phyloP scores from a whole-genome alignment of 495 filamentous ascomycete species.

The Penicillium ochrochloron region DNA sequence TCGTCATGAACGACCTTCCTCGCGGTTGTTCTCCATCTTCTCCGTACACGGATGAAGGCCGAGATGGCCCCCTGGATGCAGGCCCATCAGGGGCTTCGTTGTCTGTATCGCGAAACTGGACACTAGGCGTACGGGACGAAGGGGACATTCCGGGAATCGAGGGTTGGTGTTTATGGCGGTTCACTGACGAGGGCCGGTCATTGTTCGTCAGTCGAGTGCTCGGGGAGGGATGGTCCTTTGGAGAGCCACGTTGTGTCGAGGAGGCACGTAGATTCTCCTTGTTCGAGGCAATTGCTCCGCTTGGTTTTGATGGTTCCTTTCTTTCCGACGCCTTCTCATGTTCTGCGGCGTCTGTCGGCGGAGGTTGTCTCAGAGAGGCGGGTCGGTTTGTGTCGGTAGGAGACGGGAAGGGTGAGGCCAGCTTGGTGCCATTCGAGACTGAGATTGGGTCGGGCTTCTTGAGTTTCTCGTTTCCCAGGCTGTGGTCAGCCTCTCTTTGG shows the following conservation, averaged over 20 bases:
- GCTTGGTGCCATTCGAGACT: slow-evolving; percentile 30
- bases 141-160: slow-evolving; percentile 44
- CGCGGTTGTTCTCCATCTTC: slow-evolving; percentile 58
- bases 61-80: slow-evolving; percentile 57
- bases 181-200: slow-evolving; percentile 26
- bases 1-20: slow-evolving; percentile 68
- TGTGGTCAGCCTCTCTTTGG: slow-evolving; percentile 31
- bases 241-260: slow-evolving; percentile 29
- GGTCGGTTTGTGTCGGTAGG: slow-evolving; percentile 37
- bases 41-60: slow-evolving; percentile 60
- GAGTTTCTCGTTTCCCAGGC: slow-evolving; percentile 23
- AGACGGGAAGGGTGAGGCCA: slow-evolving; percentile 42
- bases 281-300: slow-evolving; percentile 8
- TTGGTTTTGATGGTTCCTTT: slow-evolving; percentile 11
- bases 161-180: slow-evolving; percentile 31
- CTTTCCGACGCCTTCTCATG: slow-evolving; percentile 13
- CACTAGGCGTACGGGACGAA: slow-evolving; percentile 58
- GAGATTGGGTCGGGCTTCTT: slow-evolving; percentile 33
- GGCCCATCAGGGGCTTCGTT: slow-evolving; percentile 44
- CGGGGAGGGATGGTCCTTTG: slow-evolving; percentile 32
- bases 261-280: slow-evolving; percentile 32
- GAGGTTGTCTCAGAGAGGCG: slow-evolving; percentile 23
- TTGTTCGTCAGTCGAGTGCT: slow-evolving; percentile 36
- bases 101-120: slow-evolving; percentile 66
- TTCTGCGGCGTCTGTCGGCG: slow-evolving; percentile 14